These are phyloP conservation scores for Fusarium liriodendri DNA, from an alignment of 2,329 filamentous ascomycete genomes.

Conservation along the genomic window DNA sequence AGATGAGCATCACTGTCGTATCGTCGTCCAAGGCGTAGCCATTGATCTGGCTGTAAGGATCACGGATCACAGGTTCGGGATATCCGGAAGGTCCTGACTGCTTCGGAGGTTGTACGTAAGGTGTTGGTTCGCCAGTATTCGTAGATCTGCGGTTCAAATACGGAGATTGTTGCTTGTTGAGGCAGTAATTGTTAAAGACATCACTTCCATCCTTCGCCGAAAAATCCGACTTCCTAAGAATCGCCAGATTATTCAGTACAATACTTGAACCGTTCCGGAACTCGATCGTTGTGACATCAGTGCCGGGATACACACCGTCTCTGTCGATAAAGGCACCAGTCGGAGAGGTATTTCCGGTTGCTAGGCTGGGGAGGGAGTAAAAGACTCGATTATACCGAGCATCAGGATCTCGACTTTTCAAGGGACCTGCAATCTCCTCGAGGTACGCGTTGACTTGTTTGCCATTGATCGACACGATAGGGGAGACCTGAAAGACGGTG, in stretches of 20 bases:
- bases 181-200: neutral
- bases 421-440: neutral
- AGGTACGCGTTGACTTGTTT: neutral
- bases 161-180: neutral
- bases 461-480: neutral
- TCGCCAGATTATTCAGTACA: neutral
- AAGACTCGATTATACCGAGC: slow-evolving; percentile 5
- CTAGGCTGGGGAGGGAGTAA: neutral
- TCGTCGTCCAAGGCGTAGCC: slow-evolving; percentile 1
- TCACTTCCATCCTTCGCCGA: neutral
- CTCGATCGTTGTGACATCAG: neutral
- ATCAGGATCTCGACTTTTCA: neutral
- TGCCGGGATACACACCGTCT: neutral
- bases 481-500: neutral
- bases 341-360: neutral
- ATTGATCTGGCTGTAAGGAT: slow-evolving; percentile 1
- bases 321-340: neutral
- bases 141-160: neutral
- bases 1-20: neutral
- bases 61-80: neutral
- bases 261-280: slow-evolving; percentile 2
- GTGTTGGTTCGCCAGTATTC: neutral
- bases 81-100: neutral
- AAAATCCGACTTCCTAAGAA: neutral
- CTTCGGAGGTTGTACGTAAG: neutral